Conservation (phyloP, 495 filamentous ascomycete genomes). For the Hypoxylon lenormandii region DNA sequence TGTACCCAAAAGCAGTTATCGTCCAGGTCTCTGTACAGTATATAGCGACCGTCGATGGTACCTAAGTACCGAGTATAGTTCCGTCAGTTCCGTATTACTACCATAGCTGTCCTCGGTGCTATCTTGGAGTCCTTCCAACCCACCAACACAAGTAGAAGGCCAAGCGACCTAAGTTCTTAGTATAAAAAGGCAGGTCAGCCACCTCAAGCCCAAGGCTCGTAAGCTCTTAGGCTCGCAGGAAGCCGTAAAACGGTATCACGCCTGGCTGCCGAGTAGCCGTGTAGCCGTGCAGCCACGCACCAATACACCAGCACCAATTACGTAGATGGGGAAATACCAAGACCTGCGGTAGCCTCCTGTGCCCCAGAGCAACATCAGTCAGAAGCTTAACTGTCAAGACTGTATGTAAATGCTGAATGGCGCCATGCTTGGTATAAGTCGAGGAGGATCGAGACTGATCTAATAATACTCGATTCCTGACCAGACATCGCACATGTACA, state of each 20-base stretch:
- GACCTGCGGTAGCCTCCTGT: slow-evolving; percentile 16
- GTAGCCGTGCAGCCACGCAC: slow-evolving; percentile 16
- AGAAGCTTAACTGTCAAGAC: slow-evolving; percentile 42
- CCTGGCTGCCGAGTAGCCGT: slow-evolving; percentile 19
- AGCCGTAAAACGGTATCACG: neutral
- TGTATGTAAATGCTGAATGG: slow-evolving; percentile 29
- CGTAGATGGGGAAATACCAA: slow-evolving; percentile 26
- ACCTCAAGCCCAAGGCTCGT: neutral
- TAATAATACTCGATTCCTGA: slow-evolving; percentile 26
- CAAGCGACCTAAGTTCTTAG: slow-evolving; percentile 14
- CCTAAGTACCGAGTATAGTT: neutral
- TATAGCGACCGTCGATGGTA: neutral
- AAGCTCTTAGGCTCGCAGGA: neutral
- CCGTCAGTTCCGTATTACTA: neutral
- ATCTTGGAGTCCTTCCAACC: slow-evolving; percentile 14
- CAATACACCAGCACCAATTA: slow-evolving; percentile 6
- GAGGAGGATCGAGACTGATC: slow-evolving; percentile 30
- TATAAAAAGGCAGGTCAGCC: slow-evolving; percentile 13
- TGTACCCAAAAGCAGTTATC: neutral
- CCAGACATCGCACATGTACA: slow-evolving; percentile 19
- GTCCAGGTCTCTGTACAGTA: neutral
- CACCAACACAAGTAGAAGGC: slow-evolving; percentile 20
- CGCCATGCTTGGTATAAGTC: neutral
- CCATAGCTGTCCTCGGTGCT: slow-evolving; percentile 7
- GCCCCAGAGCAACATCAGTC: slow-evolving; percentile 21